Evolutionary conservation across 75 land plant genomes (phyloP), one percentile per base, ranked within the genome.

Genomic region (Cupressus sempervirens): DNA sequence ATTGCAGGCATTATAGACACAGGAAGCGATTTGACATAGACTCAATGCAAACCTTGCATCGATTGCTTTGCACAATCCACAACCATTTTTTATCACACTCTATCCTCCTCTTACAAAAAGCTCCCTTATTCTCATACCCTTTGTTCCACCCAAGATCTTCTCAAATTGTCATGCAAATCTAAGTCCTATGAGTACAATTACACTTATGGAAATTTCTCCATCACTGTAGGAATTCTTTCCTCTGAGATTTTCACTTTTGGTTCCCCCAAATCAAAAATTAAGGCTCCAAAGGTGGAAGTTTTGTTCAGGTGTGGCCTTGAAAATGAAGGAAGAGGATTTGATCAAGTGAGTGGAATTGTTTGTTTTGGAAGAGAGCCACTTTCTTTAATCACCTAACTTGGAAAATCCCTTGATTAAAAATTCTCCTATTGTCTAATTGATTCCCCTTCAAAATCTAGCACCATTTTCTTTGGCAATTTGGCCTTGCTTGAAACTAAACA

Each of bases 351-450:
- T 7, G 96, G 96, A 0, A 90, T 94, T 23, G 38, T 94, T 70
- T 94, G 96, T 35, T 83, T 94, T n/a, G 96, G 96, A 15, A 89
- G 90, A 1, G 94, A 93, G 0, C 87, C 92, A 56, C 79, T 92
- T 26, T 94, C 96, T 12, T 88, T 94, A 76, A 62, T 88, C 6
- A 86, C 93, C 26, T 94, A 93, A 85, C 67, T 91, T 43, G 94
- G 93, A 35, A 54, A 80, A 9, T 43, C 80, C 1, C 87, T 84
- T 56, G 94, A 89, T 23, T 53, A 86, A 86, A 92, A 88, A 54
- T 94, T 94, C 86, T 90, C 96, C 11, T 94, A 94, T 87, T 94
- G 96, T 45, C 86, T 94, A 2, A 87, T 88, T 26, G 73, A 85
- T 65, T 83, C 90, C 34, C 86, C 91, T 16, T 70, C 90, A 13